Conservation (phyloP, 139 green algal genomes). For the Pseudopediastrum boryanum region DNA sequence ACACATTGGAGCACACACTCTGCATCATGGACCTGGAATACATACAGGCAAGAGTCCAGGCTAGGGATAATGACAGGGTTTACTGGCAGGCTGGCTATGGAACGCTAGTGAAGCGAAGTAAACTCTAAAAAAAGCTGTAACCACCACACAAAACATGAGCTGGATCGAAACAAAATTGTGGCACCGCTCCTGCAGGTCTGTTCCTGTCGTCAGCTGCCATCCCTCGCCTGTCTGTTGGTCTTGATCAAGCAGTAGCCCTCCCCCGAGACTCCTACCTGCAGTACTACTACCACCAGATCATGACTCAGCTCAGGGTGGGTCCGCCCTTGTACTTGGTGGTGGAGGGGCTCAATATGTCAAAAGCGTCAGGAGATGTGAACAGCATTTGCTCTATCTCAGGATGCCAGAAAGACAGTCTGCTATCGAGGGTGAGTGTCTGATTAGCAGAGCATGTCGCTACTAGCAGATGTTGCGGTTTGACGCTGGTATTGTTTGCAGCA, state of each 20-base stretch:
- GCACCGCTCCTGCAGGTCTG: slow-evolving; percentile 18
- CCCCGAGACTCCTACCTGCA: slow-evolving; percentile 93
- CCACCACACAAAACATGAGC: too few relatives aligned
- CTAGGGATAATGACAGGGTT: too few relatives aligned
- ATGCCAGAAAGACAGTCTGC: slow-evolving; percentile 76
- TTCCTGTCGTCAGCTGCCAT: slow-evolving; percentile 36
- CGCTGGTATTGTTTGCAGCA: too few relatives aligned
- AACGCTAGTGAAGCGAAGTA: too few relatives aligned
- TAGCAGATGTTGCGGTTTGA: too few relatives aligned
- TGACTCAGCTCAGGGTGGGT: slow-evolving; percentile 79
- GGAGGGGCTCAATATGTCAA: slow-evolving; percentile 68
- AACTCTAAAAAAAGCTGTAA: too few relatives aligned
- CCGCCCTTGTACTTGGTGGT: slow-evolving; percentile 89
- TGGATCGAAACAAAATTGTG: too few relatives aligned
- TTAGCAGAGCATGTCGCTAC: too few relatives aligned
- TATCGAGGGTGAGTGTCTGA: slow-evolving; percentile 68
- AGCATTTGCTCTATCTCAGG: slow-evolving; percentile 76
- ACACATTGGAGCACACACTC: too few relatives aligned
- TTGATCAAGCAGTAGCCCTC: slow-evolving; percentile 90
- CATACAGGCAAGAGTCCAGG: too few relatives aligned
- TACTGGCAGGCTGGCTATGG: too few relatives aligned
- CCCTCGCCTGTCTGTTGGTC: slow-evolving; percentile 58
- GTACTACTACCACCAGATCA: slow-evolving; percentile 84
- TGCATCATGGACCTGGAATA: too few relatives aligned
- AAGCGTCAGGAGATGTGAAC: slow-evolving; percentile 55